Evolutionary conservation across 2,329 filamentous ascomycete species (phyloP), one percentile per base, ranked within the genome.

Genomic region (Aspergillus viridinutans): DNA sequence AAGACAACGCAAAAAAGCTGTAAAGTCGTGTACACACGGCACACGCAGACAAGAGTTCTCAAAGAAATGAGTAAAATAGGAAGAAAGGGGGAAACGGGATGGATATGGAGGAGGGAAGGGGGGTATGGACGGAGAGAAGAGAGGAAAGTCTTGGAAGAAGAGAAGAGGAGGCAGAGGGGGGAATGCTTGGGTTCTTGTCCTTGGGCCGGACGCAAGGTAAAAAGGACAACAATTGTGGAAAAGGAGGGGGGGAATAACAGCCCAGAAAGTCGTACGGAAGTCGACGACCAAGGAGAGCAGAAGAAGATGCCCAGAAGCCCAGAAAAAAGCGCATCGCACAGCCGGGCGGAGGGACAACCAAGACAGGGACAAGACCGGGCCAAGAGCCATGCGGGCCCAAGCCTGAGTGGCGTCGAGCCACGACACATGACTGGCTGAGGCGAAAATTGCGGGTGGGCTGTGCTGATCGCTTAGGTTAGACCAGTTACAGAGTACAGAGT

Each of bases 291-390:
- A 38, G 60, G 64, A 61, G 58, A 59, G 28, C 28, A 29, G 28
- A 10, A 62, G 12, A 35, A 35, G 43, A 47, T 26, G 43, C 69
- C 69, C 67, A 72, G 67, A 60, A 69, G 72, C 71, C 72, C 66
- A 74, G 71, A 70, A 67, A 68, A 70, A 61, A 55, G 62, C 62
- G 61, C 62, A 63, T 63, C 63, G 62, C 66, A 67, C 62, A 64
- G 64, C 60, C 65, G 62, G 61, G 70, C 69, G 68, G 70, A 69
- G 64, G 63, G 62, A 59, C 62, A 64, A 63, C 61, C 64, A 65
- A 65, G 61, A 65, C 58, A 57, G 55, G 59, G 64, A 66, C 65
- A 67, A 70, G 67, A 70, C 67, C 66, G 69, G 69, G 69, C 70
- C 69, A 73, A 72, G 71, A 67, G 54, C 59, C 55, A 57, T 65